Evolutionary conservation across 208 protist genomes (phyloP).

Genomic region (Crithidia fasciculata): DNA sequence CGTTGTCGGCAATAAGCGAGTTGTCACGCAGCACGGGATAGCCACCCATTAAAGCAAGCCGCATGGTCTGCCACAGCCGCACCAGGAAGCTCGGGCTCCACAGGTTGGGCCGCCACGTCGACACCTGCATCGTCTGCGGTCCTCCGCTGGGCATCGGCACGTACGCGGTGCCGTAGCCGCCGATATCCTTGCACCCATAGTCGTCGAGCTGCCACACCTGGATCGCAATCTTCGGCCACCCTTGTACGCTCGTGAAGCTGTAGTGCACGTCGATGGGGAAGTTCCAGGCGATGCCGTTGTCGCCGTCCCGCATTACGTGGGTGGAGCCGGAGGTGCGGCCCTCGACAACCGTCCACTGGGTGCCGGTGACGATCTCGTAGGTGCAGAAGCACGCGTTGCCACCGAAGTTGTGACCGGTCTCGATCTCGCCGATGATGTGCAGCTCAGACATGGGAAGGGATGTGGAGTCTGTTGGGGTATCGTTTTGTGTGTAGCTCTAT

Average conservation of each 20-base stretch:
- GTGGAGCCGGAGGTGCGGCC: constrained; percentile 79
- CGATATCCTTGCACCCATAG: constrained; percentile 88
- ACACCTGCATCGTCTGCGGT: constrained; percentile 70
- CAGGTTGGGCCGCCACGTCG: constrained; percentile 79
- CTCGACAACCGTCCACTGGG: constrained; percentile 76
- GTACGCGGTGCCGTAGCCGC: constrained; percentile 85
- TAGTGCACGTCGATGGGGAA: constrained; percentile 90
- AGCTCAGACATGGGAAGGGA: constrained; percentile 70
- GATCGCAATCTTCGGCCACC: constrained; percentile 90
- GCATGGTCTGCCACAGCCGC: constrained; percentile 65
- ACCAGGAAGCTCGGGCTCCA: constrained; percentile 76
- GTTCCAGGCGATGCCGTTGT: constrained; percentile 66
- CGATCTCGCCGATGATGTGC: constrained; percentile 86
- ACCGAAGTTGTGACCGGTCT: constrained; percentile 66
- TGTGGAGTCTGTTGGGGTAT: background rate
- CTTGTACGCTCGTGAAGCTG: constrained; percentile 68
- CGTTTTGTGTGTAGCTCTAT: background rate
- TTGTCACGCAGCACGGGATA: constrained; percentile 86
- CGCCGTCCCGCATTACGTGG: constrained; percentile 74
- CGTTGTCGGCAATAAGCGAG: constrained; percentile 77
- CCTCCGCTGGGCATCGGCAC: constrained; percentile 62
- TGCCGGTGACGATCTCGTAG: constrained; percentile 79
- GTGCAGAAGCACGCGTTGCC: constrained; percentile 77
- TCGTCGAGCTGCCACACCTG: constrained; percentile 90
- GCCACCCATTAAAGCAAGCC: constrained; percentile 75